These are phyloP conservation scores for Didymella pinodella DNA, from an alignment of 2,329 filamentous ascomycete species.

Conservation along the genomic window DNA sequence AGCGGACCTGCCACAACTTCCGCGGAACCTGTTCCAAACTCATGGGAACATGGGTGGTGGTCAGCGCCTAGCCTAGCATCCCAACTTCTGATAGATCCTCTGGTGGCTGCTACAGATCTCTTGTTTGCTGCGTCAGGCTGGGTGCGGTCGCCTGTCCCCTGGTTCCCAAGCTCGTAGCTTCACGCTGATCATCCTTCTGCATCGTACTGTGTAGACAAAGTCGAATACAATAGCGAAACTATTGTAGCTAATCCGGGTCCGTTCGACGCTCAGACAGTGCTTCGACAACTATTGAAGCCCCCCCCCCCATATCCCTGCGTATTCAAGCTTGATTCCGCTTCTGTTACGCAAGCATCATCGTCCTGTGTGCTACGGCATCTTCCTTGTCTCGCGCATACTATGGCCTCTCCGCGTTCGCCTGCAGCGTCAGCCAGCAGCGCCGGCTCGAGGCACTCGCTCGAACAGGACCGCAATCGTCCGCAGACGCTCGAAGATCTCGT, in stretches of 20 bases:
- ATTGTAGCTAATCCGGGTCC: too few relatives aligned
- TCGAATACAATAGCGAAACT: too few relatives aligned
- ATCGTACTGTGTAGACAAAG: too few relatives aligned
- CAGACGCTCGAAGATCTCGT: constrained; percentile 77
- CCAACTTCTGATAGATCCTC: too few relatives aligned
- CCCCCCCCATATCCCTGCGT: too few relatives aligned
- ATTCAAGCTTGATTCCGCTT: too few relatives aligned
- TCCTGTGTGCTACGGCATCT: neutral
- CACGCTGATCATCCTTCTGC: neutral
- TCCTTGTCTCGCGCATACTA: constrained; percentile 20
- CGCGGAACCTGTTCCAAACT: neutral
- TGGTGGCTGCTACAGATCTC: neutral
- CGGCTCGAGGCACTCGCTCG: constrained; percentile 34
- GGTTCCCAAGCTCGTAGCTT: constrained; percentile 1
- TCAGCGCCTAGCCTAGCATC: too few relatives aligned
- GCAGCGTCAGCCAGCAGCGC: constrained; percentile 50
- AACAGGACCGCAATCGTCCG: constrained; percentile 44
- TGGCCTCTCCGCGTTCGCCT: constrained; percentile 54
- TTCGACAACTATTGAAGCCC: too few relatives aligned
- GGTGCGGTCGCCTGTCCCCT: neutral
- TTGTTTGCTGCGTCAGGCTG: constrained; percentile 7
- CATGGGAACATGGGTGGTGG: too few relatives aligned
- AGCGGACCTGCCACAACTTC: constrained; percentile 11
- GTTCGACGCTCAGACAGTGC: too few relatives aligned
- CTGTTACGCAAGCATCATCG: neutral